Evolutionary conservation across 2,329 filamentous ascomycete species (phyloP).

Genomic region (Fusarium coffeatum): DNA sequence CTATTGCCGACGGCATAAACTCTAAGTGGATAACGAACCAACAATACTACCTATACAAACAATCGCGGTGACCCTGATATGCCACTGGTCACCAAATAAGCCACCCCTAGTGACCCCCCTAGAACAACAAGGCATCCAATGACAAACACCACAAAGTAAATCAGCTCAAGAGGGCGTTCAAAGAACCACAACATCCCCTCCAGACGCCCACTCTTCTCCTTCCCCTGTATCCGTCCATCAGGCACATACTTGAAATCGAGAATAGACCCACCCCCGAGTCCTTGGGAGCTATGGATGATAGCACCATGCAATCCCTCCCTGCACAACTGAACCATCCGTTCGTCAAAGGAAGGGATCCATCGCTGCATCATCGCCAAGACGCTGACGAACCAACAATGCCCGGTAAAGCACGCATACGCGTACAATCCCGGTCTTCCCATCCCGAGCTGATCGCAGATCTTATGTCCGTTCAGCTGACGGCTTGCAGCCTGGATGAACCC

Average conservation of each 20-base stretch:
- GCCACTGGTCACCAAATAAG: background rate
- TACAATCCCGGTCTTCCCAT: constrained; percentile 48
- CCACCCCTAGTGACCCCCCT: constrained; percentile 2
- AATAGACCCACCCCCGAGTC: constrained; percentile 46
- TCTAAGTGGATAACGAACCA: background rate
- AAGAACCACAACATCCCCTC: constrained; percentile 27
- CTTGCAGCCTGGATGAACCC: constrained; percentile 42
- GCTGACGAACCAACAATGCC: constrained; percentile 49
- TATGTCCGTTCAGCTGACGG: constrained; percentile 53
- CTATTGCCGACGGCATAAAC: background rate
- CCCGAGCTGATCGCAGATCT: constrained; percentile 52
- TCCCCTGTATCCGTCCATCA: constrained; percentile 31
- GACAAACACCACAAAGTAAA: constrained; percentile 43
- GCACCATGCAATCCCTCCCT: constrained; percentile 43
- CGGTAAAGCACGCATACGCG: constrained; percentile 47
- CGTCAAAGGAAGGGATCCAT: constrained; percentile 43
- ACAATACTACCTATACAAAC: background rate
- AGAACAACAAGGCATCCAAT: constrained; percentile 19
- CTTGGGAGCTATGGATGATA: constrained; percentile 45
- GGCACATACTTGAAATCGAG: constrained; percentile 53
- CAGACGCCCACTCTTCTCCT: constrained; percentile 37
- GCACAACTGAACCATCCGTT: constrained; percentile 41
- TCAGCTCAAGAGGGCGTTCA: constrained; percentile 42
- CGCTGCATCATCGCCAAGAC: constrained; percentile 45
- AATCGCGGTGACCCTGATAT: background rate